Percentiles rank a stretch among this genome's conserved stretches.
These are phyloP conservation scores for Aspergillus cavernicola DNA, from an alignment of 495 filamentous ascomycete genomes.

Conservation along the genomic window DNA sequence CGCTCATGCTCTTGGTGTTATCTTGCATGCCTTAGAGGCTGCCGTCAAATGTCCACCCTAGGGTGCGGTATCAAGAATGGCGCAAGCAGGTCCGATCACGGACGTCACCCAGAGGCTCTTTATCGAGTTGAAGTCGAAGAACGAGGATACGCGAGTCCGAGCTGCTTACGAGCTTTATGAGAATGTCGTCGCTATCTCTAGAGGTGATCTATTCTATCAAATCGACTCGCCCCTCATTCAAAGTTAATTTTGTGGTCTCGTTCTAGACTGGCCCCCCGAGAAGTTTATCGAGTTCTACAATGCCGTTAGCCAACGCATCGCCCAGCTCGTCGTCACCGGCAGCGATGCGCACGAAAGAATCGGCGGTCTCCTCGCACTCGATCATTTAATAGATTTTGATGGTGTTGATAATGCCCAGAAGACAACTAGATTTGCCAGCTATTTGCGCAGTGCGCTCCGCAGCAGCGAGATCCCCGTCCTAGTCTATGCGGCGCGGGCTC, in stretches of 20 bases:
- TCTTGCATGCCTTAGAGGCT: conserved; percentile 34
- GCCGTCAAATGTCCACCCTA: conserved; percentile 46
- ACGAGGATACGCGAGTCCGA: conserved; percentile 46
- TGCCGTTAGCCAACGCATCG: conserved; percentile 70
- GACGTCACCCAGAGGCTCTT: conserved; percentile 49
- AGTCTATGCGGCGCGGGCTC: conserved; percentile 77
- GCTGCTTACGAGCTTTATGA: conserved; percentile 52
- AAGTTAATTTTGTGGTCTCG: conserved; percentile 6
- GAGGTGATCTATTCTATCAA: conserved; percentile 29
- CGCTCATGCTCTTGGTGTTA: conserved; percentile 28
- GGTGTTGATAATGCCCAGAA: conserved; percentile 92
- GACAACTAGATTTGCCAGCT: conserved; percentile 86
- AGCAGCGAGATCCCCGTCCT: conserved; percentile 86
- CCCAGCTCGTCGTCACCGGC: conserved; percentile 69
- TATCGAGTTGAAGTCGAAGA: conserved; percentile 50
- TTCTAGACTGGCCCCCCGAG: conserved; percentile 68
- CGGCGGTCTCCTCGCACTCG: conserved; percentile 87
- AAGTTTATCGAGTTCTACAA: conserved; percentile 78
- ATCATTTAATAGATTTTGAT: conserved; percentile 90
- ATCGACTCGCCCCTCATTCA: not conserved
- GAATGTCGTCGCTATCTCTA: conserved; percentile 46
- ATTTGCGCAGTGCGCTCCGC: conserved; percentile 79
- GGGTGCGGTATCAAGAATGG: conserved; percentile 45
- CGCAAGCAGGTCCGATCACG: conserved; percentile 46
- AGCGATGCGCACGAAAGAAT: conserved; percentile 82